Evolutionary conservation across 768 basidiomycete species (phyloP), one percentile per base, ranked within the genome.

Genomic region (Pholiota molesta): DNA sequence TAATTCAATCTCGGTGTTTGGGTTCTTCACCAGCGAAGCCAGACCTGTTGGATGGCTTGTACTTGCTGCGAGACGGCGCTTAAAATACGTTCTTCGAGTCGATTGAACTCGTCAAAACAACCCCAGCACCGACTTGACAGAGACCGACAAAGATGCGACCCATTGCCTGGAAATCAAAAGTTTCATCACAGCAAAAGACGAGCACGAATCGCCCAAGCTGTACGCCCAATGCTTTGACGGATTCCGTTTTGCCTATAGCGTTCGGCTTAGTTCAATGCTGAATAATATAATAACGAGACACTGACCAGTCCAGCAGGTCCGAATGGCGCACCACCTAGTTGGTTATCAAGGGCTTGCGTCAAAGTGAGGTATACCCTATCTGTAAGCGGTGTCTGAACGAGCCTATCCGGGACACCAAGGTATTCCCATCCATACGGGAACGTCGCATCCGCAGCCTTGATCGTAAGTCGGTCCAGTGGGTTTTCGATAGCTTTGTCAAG

Each of bases 61-160:
- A 99, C 95, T 79, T 99, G 97, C 69, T 99, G 97, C 19, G 97
- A 99, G 14, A 99, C 97, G 21, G 97, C 96, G 72, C 92, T 95
- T 60, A 99, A 83, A 72, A 99, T 99, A 44, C 97, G 89, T 75
- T 99, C 97, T 74, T 99, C 97, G 49, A 99, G 83, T 68, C 97
- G 90, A 75, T 99, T 99, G 80, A 97, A 97, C 76, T 97, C 95
- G 72, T 97, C 95, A 75, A 96, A 95, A 71, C 93, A 96, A 13
- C 97, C 97, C 97, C 97, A 99, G 97, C 97, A 33, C 97, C 97
- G 37, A 99, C 97, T 81, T 97, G 96, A 77, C 97, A 99, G 14
- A 99, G 85, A 55, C 97, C 97, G 68, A 99, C 89, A 73, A 99
- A 99, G 68, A 99, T 99, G 65, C 97, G 92, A 65, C 97, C 97